Evolutionary conservation across 495 filamentous ascomycete genomes (phyloP).

Genomic region (Talaromyces adpressus): DNA sequence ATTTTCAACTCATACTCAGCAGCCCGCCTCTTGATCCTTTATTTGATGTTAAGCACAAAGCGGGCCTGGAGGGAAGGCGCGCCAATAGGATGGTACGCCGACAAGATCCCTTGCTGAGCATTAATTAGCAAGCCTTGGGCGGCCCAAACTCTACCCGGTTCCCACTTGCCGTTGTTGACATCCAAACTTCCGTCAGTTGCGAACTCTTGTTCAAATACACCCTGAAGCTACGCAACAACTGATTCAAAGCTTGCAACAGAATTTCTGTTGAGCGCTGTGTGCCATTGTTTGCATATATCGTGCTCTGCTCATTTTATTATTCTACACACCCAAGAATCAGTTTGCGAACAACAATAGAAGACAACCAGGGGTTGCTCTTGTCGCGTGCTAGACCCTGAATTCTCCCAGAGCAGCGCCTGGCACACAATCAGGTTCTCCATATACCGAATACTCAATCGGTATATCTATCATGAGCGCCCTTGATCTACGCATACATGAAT

Average conservation of each 20-base stretch:
- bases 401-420: background rate
- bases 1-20: too few relatives aligned
- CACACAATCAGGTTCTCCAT: background rate
- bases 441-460: background rate
- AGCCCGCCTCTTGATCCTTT: too few relatives aligned
- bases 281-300: background rate
- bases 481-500: background rate
- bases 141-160: constrained; percentile 17
- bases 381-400: background rate
- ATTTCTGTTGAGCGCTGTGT: background rate
- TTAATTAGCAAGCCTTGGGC: background rate
- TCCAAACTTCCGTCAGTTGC: background rate
- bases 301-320: background rate
- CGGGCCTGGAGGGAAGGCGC: too few relatives aligned
- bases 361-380: background rate
- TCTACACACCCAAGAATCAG: background rate
- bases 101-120: background rate
- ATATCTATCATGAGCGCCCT: background rate
- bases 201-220: background rate
- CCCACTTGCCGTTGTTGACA: constrained; percentile 6
- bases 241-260: background rate
- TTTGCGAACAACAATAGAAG: too few relatives aligned
- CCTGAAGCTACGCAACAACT: background rate
- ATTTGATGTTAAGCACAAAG: background rate
- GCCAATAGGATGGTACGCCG: background rate